Base-by-base conservation (phyloP, 257 asterid genomes). In the Linderniella brevidens region DNA sequence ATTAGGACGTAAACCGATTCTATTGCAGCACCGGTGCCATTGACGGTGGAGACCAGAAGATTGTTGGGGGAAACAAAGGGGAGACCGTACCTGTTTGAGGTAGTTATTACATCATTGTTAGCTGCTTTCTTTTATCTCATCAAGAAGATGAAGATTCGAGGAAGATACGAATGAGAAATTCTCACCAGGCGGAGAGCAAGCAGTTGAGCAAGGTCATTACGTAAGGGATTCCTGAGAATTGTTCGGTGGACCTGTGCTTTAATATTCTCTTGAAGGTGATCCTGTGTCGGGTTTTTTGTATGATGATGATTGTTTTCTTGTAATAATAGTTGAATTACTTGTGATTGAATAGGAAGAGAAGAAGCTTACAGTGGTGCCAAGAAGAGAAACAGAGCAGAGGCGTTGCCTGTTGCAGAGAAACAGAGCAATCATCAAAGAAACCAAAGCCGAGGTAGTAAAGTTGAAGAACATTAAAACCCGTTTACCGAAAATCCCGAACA, bases 1-100 rank as follows among this genome's bases (percentile, higher is more conserved):
- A 68, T 39, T 51, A 74, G 8, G 39, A 80, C 82, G 50, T 77
- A 80, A 3, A 63, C 38, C 7, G 66, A 39, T 64, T 80, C 93
- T 11, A 80, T 58, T 45, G 48, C 71, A 8, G 68, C 78, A 4
- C 88, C 93, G 8, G 60, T 49, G 0, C 72, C 88, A 53, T 80
- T 80, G 42, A 80, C 64, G n/a, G 65, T 76, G 1, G 93, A 77
- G 11, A 87, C 81, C 0, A 80, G 68, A 44, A 87, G 37, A 60
- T 87, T 87, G 71, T 87, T 63, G 3, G 83, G 81, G n/a, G 97
- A 83, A 58, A 87, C 93, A 56, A 87, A 83, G 1, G 95, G 93
- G 67, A 80, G 48, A 3, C 93, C 97, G 37, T 87, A 87, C 95
- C 97, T 87, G 3, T 46, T 46, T 17, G 5, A 4, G 14, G 4